Base-by-base conservation (phyloP, 495 filamentous ascomycete species). In the Penicillium turbatum region DNA sequence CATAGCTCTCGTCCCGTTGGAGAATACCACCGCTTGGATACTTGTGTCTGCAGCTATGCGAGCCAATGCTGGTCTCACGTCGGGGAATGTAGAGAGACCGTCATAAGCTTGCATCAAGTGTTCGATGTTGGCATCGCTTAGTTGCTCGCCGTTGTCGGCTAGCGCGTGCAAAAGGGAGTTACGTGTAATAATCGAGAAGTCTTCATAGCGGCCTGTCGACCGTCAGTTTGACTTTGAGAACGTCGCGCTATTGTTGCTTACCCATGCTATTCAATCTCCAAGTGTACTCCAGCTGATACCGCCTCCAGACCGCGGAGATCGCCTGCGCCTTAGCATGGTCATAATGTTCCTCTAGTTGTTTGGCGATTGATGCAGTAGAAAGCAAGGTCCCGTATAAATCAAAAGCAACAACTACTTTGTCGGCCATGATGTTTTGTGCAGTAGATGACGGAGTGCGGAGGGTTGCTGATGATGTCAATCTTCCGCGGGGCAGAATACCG, bases 251-350 rank as follows among this genome's bases (percentile, higher is more conserved):
- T 11, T 27, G 26, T 12, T 31, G 12, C 67, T 38, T 69, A 87
- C 88, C 73, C 87, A 92, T 92, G 79, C 83, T 87, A 60, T 86
- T 92, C 55, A 88, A 66, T 40, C 88, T 70, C 88, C 87, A 93
- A 32, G 88, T 89, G 57, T 92, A 93, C 68, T 90, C 88, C 16
- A 95, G 75, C 64, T 91, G 87, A 62, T 81, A 82, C 21, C 72
- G 77, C 39, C 80, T 64, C 81, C 80, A 85, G 57, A 78, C 62
- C 19, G 77, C 64, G 7, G 85, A 79, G 12, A 92, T 74, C 6
- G 65, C 59, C 7, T 70, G 58, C 11, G 82, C 80, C 58, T 79
- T 77, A 21, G 83, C 82, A 39, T 79, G 48, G 42, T 79, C 74
- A 31, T 80, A 76, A 43, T 77, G 65, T 38, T 71, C 61, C 48